Conservation (phyloP, 164 flowering plant genomes). For the Liriodendron chinense region DNA sequence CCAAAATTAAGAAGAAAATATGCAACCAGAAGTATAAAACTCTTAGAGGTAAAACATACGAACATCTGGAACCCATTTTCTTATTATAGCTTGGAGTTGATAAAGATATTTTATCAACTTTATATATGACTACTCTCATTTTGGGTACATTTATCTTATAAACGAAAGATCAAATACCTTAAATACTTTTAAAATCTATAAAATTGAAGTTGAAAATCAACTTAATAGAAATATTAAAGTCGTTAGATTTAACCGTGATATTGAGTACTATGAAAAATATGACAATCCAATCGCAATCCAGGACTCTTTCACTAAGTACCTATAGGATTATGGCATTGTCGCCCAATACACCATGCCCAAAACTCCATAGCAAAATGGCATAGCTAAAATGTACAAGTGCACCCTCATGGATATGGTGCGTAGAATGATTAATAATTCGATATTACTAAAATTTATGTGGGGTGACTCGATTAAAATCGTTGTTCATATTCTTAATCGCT, state of each 20-base stretch:
- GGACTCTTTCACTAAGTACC: neutral
- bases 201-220: neutral
- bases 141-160: neutral
- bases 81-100: neutral
- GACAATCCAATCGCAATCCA: no score
- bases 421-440: no score
- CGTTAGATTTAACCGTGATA: no score
- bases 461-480: no score
- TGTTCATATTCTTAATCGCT: no score
- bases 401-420: neutral
- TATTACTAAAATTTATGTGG: no score
- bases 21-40: neutral
- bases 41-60: neutral
- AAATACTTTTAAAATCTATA: neutral
- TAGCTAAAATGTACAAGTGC: no score
- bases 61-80: neutral
- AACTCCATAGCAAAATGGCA: neutral
- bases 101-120: neutral
- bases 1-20: no score
- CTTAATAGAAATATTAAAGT: neutral
- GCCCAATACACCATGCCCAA: no score
- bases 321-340: neutral
- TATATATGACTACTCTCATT: neutral
- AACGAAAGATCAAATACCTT: neutral
- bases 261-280: no score